A percentile compares a stretch with the other conserved stretches of the same genome.
Evolutionary conservation across 768 basidiomycete species (phyloP).

Genomic region (Terana coerulea): DNA sequence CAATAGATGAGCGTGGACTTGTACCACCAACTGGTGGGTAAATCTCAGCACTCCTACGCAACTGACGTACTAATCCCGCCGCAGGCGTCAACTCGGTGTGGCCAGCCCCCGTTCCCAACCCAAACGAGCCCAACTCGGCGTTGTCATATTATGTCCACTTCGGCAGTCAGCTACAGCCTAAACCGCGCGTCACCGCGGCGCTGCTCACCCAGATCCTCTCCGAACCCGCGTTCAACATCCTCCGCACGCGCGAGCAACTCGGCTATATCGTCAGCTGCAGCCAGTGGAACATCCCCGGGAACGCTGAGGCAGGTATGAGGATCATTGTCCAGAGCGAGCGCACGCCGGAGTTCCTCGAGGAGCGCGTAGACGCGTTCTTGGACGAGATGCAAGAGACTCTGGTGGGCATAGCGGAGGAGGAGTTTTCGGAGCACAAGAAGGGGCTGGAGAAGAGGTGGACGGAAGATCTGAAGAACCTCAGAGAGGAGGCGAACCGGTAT

Average conservation of each 20-base stretch:
- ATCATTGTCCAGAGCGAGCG: slow-evolving; percentile 90
- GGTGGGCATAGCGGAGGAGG: slow-evolving; percentile 61
- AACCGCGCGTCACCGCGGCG: slow-evolving; percentile 58
- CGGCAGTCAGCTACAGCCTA: slow-evolving; percentile 63
- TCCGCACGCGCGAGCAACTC: slow-evolving; percentile 93
- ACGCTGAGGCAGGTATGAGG: slow-evolving; percentile 70
- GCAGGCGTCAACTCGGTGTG: slow-evolving; percentile 70
- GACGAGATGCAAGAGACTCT: slow-evolving; percentile 65
- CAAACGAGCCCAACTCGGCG: slow-evolving; percentile 82
- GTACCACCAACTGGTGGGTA: slow-evolving; percentile 63
- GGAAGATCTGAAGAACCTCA: slow-evolving; percentile 86
- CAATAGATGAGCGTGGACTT: slow-evolving; percentile 47
- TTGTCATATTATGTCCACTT: slow-evolving; percentile 83
- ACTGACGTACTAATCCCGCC: background rate
- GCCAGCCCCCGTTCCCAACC: slow-evolving; percentile 67
- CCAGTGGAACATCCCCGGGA: slow-evolving; percentile 51
- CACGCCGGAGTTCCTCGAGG: slow-evolving; percentile 74
- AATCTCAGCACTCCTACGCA: background rate
- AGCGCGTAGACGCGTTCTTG: slow-evolving; percentile 86
- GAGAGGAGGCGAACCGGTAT: slow-evolving; percentile 71
- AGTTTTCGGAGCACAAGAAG: slow-evolving; percentile 75
- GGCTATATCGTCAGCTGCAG: slow-evolving; percentile 84
- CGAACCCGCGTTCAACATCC: slow-evolving; percentile 89
- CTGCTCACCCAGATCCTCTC: slow-evolving; percentile 80
- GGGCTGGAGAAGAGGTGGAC: slow-evolving; percentile 78